These are phyloP conservation scores for Cryphonectria carpinicola DNA, from an alignment of 2,329 filamentous ascomycete genomes.

Conservation along the genomic window DNA sequence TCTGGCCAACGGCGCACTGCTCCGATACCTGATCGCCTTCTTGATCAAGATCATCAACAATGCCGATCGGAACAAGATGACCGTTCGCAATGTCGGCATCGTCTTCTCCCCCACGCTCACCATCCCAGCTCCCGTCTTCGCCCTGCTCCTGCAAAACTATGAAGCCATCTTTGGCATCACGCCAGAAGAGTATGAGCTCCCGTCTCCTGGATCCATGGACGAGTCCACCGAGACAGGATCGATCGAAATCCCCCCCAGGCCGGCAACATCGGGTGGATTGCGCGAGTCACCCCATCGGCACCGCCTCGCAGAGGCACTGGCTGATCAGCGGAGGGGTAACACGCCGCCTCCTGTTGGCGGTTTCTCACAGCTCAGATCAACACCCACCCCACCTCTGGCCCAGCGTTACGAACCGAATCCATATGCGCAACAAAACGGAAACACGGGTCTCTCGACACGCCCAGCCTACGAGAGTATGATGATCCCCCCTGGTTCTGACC, in stretches of 20 bases:
- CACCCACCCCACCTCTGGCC: constrained; percentile 51
- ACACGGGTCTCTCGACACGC: constrained; percentile 39
- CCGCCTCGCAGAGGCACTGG: constrained; percentile 48
- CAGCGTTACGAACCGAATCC: constrained; percentile 51
- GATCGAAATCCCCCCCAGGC: constrained; percentile 41
- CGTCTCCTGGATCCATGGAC: constrained; percentile 47
- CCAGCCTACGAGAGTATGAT: constrained; percentile 52
- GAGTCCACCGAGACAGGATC: constrained; percentile 30
- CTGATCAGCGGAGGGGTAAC: constrained; percentile 43
- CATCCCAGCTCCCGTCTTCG: constrained; percentile 92
- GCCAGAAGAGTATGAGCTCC: constrained; percentile 66
- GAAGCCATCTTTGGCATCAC: constrained; percentile 79
- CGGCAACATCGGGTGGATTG: constrained; percentile 51
- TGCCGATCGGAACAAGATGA: constrained; percentile 94
- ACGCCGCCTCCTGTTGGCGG: constrained; percentile 51
- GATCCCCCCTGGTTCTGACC: constrained; percentile 42
- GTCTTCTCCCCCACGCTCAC: constrained; percentile 98
- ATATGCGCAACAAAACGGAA: constrained; percentile 41
- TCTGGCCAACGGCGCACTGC: constrained; percentile 75
- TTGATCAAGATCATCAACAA: constrained; percentile 92
- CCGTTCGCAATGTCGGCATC: constrained; percentile 93
- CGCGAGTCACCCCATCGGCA: constrained; percentile 57
- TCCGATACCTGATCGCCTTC: constrained; percentile 85
- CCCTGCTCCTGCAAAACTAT: constrained; percentile 90
- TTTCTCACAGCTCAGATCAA: constrained; percentile 36